These are phyloP conservation scores for Diutina scorzettiae DNA, from an alignment of 1,139 yeast genomes.

Conservation along the genomic window DNA sequence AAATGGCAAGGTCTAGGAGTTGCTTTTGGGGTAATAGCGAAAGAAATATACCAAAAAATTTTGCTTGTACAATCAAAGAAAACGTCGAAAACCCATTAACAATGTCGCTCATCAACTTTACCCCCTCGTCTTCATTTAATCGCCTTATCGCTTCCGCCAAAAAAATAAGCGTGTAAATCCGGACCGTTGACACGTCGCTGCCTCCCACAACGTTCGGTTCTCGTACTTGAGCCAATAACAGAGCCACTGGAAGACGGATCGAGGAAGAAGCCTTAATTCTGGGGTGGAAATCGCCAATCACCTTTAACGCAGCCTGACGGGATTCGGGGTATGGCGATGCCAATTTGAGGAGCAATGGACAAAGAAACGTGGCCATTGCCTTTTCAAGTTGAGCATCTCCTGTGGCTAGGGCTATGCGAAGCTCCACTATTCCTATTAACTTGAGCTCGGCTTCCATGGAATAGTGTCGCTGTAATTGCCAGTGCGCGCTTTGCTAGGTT, in stretches of 20 bases:
- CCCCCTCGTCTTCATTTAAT: slow-evolving; percentile 21
- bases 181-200: slow-evolving; percentile 40
- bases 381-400: slow-evolving; percentile 53
- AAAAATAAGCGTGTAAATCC: slow-evolving; percentile 55
- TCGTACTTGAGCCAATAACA: slow-evolving; percentile 53
- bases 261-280: slow-evolving; percentile 47
- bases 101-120: slow-evolving; percentile 33
- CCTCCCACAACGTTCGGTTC: slow-evolving; percentile 32
- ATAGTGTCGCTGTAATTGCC: too few species aligned
- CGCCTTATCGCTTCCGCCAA: slow-evolving; percentile 56
- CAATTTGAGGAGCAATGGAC: slow-evolving; percentile 71
- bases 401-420: slow-evolving; percentile 69
- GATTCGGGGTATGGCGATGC: slow-evolving; percentile 63
- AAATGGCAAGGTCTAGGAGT: slow-evolving; percentile 34
- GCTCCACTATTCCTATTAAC: slow-evolving; percentile 66
- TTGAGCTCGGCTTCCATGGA: slow-evolving; percentile 32
- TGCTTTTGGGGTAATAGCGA: slow-evolving; percentile 43
- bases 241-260: slow-evolving; percentile 48
- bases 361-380: slow-evolving; percentile 48
- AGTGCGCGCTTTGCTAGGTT: too few species aligned
- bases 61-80: slow-evolving; percentile 33
- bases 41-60: slow-evolving; percentile 50
- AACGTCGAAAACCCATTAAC: slow-evolving; percentile 32
- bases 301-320: slow-evolving; percentile 52
- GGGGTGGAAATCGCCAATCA: slow-evolving; percentile 56